These are phyloP conservation scores for Lepiota venenata DNA, from an alignment of 768 basidiomycete genomes.

Conservation along the genomic window DNA sequence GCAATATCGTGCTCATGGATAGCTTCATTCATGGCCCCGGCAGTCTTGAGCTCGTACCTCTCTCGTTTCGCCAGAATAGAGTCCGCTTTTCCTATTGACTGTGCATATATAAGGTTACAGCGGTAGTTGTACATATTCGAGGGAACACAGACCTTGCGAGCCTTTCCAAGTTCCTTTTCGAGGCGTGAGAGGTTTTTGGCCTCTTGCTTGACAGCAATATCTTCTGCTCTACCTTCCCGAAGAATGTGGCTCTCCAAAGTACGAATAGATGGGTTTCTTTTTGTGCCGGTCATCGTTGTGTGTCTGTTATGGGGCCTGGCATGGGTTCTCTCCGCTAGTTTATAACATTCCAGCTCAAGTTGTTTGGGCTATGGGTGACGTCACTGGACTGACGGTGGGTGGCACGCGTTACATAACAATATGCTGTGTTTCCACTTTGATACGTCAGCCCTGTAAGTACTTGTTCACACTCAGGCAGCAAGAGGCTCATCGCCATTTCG, in stretches of 20 bases:
- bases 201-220: constrained; percentile 45
- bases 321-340: background rate
- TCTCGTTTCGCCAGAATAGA: constrained; percentile 35
- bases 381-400: background rate
- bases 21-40: constrained; percentile 46
- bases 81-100: constrained; percentile 17
- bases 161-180: constrained; percentile 52
- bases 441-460: no score
- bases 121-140: background rate
- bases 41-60: constrained; percentile 46
- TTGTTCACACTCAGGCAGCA: no score
- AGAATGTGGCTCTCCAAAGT: constrained; percentile 38
- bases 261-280: constrained; percentile 24
- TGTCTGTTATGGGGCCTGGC: constrained; percentile 8
- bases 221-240: constrained; percentile 51
- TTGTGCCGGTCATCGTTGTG: constrained; percentile 13
- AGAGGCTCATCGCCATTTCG: no score
- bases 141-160: constrained; percentile 40
- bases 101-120: background rate
- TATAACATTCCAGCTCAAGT: no score
- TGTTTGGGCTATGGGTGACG: no score
- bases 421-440: no score
- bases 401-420: no score
- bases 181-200: constrained; percentile 49
- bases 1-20: constrained; percentile 50